A percentile compares a stretch with the other conserved stretches of the same genome.
Evolutionary conservation across 352 stramenopile genomes (phyloP).

Genomic region (Globisporangium nagaii): DNA sequence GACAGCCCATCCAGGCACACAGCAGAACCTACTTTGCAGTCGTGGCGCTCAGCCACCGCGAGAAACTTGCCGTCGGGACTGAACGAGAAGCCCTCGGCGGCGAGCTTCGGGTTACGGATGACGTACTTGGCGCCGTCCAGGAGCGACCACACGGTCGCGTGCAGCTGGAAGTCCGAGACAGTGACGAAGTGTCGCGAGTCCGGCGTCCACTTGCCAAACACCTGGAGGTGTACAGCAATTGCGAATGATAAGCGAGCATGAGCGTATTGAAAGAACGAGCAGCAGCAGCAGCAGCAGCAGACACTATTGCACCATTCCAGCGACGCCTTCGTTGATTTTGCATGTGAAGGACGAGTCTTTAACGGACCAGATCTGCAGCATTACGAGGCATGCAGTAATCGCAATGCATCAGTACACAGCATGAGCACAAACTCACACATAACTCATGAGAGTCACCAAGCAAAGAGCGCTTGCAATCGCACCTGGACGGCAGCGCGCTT

Average conservation of each 20-base stretch:
- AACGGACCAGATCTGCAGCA: conserved; percentile 50
- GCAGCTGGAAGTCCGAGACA: conserved; percentile 81
- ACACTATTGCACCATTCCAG: conserved; percentile 32
- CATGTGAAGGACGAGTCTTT: conserved; percentile 58
- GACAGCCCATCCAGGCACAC: not conserved
- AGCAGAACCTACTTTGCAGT: conserved; percentile 87
- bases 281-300: too few species aligned
- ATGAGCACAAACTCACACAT: not conserved
- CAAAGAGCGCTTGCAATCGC: not conserved
- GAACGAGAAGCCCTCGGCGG: conserved; percentile 59
- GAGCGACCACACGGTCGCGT: conserved; percentile 79
- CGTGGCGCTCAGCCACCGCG: conserved; percentile 61
- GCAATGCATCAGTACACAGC: not conserved
- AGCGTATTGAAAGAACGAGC: too few species aligned
- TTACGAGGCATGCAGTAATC: too few species aligned
- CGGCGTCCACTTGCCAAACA: conserved; percentile 41
- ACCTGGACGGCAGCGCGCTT: conserved; percentile 66
- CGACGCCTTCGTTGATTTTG: conserved; percentile 73
- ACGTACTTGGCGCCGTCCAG: conserved; percentile 48
- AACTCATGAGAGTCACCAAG: not conserved
- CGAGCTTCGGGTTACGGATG: conserved; percentile 68
- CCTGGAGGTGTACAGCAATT: conserved; percentile 2
- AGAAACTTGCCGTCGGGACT: conserved; percentile 50
- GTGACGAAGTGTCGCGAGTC: conserved; percentile 69
- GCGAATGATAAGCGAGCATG: not conserved